phyloP scores from a whole-genome alignment of 129 eudicot species.

The Helianthus tuberosus region DNA sequence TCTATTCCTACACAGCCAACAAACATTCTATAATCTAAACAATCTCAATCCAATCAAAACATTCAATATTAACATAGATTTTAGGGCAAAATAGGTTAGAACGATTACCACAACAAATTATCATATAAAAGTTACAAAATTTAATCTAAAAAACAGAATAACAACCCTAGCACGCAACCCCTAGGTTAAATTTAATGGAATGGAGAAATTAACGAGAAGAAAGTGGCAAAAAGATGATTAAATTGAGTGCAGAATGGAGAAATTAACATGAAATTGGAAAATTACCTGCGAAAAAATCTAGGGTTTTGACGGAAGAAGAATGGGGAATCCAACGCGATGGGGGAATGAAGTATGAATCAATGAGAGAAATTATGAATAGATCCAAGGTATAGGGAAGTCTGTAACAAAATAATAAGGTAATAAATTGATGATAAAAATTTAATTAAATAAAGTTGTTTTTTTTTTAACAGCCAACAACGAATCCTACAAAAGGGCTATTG shows the following conservation, averaged over 20 bases:
- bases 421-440: too few species aligned
- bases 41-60: slow-evolving; percentile 7
- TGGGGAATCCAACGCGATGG: slow-evolving; percentile 20
- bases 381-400: too few species aligned
- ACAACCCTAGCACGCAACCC: slow-evolving; percentile 22
- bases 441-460: too few species aligned
- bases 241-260: not conserved
- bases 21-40: not conserved
- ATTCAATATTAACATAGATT: not conserved
- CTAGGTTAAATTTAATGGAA: too few species aligned
- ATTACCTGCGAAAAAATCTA: slow-evolving; percentile 34
- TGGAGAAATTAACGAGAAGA: not conserved
- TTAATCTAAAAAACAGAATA: not conserved
- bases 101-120: not conserved
- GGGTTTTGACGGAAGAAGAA: slow-evolving; percentile 30
- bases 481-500: too few species aligned
- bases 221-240: not conserved
- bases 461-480: too few species aligned
- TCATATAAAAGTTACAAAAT: not conserved
- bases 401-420: too few species aligned
- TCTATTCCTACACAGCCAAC: slow-evolving; percentile 16
- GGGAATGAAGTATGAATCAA: slow-evolving; percentile 8
- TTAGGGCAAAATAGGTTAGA: slow-evolving; percentile 10
- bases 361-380: not conserved
- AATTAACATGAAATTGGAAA: slow-evolving; percentile 1